A percentile compares a stretch with the other conserved stretches of the same genome.
phyloP scores from a whole-genome alignment of 306 rosid species.

The Abrus precatorius region DNA sequence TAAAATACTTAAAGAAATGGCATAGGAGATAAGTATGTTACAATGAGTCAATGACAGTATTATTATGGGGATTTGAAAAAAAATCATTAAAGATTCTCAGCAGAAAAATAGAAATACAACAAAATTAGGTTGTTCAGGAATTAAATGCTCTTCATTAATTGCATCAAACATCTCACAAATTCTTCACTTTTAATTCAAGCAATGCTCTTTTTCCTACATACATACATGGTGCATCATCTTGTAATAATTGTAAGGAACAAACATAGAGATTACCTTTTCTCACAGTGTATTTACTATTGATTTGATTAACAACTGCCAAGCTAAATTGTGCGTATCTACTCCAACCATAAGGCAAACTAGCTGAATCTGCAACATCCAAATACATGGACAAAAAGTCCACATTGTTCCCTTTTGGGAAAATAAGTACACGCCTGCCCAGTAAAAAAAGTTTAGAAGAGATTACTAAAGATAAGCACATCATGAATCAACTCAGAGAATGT shows the following conservation, averaged over 20 bases:
- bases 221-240: constrained; percentile 23
- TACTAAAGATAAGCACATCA: constrained; percentile 15
- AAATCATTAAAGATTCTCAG: constrained; percentile 17
- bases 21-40: constrained; percentile 22
- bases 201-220: constrained; percentile 32
- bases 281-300: constrained; percentile 71
- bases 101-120: constrained; percentile 5
- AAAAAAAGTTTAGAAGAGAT: constrained; percentile 43
- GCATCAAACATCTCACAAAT: constrained; percentile 27
- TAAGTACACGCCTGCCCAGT: constrained; percentile 81
- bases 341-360: constrained; percentile 90
- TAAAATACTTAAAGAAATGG: constrained; percentile 24
- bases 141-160: constrained; percentile 38
- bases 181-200: constrained; percentile 26
- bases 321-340: constrained; percentile 92
- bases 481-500: constrained; percentile 26
- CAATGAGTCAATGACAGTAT: not conserved
- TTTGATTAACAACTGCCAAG: constrained; percentile 78
- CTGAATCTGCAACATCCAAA: constrained; percentile 86
- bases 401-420: constrained; percentile 94
- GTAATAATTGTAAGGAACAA: constrained; percentile 37
- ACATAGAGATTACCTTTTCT: constrained; percentile 72
- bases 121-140: constrained; percentile 4
- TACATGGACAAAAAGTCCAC: constrained; percentile 90
- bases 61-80: not conserved